Percentiles rank a stretch among this genome's conserved stretches.
Conservation (phyloP, 2,329 filamentous ascomycete species). For the Ampelomyces quisqualis region DNA sequence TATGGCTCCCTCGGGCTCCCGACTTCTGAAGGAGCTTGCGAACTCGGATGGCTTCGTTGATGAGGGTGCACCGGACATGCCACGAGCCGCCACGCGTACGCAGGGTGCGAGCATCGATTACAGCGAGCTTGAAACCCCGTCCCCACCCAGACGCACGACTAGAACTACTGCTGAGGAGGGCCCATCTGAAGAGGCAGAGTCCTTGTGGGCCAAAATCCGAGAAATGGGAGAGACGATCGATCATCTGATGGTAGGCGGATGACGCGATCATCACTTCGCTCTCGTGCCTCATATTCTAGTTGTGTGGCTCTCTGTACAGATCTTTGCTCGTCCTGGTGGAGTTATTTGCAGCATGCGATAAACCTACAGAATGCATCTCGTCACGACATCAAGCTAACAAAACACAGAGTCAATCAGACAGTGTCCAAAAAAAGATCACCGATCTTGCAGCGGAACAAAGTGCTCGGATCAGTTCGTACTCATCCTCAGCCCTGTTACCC, state of each 20-base stretch:
- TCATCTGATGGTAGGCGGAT: constrained; percentile 1
- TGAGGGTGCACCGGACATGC: too few relatives aligned
- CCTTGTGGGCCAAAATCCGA: background rate
- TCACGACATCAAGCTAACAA: too few relatives aligned
- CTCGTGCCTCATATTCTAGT: background rate
- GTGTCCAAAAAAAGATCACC: constrained; percentile 33
- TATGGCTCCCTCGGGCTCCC: background rate
- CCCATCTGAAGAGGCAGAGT: background rate
- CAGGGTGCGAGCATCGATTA: too few relatives aligned
- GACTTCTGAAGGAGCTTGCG: constrained; percentile 1
- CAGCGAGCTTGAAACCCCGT: too few relatives aligned
- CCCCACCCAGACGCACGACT: too few relatives aligned
- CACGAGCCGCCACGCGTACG: too few relatives aligned
- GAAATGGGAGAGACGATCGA: background rate
- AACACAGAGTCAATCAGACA: constrained; percentile 34
- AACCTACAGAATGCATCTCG: too few relatives aligned
- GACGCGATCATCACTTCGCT: background rate
- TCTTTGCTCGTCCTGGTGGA: too few relatives aligned
- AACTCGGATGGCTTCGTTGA: background rate
- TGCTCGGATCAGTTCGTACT: constrained; percentile 28
- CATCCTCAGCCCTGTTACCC: background rate
- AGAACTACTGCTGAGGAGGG: background rate
- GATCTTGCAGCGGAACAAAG: constrained; percentile 34
- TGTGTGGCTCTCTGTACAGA: background rate
- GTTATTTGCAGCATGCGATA: too few relatives aligned